Evolutionary conservation across 169 alveolate species (phyloP).

Genomic region (Babesia sp.): DNA sequence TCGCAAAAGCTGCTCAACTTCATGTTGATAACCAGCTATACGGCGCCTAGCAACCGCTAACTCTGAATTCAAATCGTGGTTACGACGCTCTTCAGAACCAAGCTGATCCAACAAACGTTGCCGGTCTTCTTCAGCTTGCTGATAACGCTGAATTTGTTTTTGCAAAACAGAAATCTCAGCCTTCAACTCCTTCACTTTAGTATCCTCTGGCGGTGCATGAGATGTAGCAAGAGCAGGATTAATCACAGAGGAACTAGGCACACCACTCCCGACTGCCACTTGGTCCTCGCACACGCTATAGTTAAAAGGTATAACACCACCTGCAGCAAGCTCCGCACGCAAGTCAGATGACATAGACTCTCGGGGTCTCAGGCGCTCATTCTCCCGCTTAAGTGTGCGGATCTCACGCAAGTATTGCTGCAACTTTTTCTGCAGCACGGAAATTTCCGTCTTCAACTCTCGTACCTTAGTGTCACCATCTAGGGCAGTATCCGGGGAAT

Average conservation of each 20-base stretch:
- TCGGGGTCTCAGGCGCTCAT: constrained; percentile 11
- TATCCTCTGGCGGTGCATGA: constrained; percentile 12
- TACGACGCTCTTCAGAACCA: constrained; percentile 21
- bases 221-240: neutral
- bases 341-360: neutral
- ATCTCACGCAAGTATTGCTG: constrained; percentile 13
- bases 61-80: constrained; percentile 22
- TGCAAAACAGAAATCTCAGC: constrained; percentile 32
- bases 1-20: constrained; percentile 9
- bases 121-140: neutral
- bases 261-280: neutral
- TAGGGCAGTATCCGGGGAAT: neutral
- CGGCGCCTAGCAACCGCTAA: neutral
- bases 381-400: constrained; percentile 13
- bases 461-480: constrained; percentile 22
- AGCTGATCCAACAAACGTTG: constrained; percentile 12
- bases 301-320: constrained; percentile 1
- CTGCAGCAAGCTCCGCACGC: neutral
- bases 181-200: constrained; percentile 41
- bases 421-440: constrained; percentile 23
- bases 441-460: constrained; percentile 14
- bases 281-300: constrained; percentile 4
- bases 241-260: neutral
- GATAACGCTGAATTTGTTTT: constrained; percentile 33
- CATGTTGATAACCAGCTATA: constrained; percentile 20